Conservation (phyloP, 306 rosid genomes). For the Acacia acuminata region DNA sequence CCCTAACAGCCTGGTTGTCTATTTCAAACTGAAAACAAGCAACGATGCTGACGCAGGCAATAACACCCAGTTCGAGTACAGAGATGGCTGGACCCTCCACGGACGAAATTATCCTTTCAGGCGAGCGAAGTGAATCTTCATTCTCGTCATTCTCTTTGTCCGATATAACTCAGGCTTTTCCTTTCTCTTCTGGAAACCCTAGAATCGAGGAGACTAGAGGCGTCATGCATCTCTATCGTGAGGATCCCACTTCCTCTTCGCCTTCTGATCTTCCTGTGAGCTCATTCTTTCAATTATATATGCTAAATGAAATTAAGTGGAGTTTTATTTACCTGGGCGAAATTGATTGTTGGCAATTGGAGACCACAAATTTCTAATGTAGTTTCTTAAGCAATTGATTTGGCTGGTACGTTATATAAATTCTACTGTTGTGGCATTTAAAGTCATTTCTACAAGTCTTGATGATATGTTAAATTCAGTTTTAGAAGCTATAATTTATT, state of each 20-base stretch:
- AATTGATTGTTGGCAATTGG: background rate
- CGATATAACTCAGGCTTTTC: constrained; percentile 56
- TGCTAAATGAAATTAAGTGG: background rate
- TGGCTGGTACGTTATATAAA: background rate
- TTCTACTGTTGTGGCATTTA: background rate
- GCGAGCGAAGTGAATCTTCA: constrained; percentile 40
- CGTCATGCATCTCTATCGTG: constrained; percentile 79
- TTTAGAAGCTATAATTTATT: background rate
- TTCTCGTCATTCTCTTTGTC: constrained; percentile 57
- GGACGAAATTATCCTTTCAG: constrained; percentile 43
- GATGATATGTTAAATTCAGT: background rate
- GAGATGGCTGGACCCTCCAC: constrained; percentile 37
- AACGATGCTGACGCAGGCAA: background rate
- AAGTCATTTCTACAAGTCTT: background rate
- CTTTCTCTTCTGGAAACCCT: constrained; percentile 98
- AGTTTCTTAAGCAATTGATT: background rate
- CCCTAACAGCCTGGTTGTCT: too few species aligned
- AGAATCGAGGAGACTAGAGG: constrained; percentile 94
- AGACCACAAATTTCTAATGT: background rate
- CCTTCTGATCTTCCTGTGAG: constrained; percentile 64
- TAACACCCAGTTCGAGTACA: constrained; percentile 52
- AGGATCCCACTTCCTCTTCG: constrained; percentile 33
- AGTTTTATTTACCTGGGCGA: background rate
- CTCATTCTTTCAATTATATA: background rate
- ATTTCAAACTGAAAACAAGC: background rate